Percentiles rank a stretch among this genome's conserved stretches.
Evolutionary conservation across 768 basidiomycete genomes (phyloP).

Genomic region (Tephrocybe sp.): DNA sequence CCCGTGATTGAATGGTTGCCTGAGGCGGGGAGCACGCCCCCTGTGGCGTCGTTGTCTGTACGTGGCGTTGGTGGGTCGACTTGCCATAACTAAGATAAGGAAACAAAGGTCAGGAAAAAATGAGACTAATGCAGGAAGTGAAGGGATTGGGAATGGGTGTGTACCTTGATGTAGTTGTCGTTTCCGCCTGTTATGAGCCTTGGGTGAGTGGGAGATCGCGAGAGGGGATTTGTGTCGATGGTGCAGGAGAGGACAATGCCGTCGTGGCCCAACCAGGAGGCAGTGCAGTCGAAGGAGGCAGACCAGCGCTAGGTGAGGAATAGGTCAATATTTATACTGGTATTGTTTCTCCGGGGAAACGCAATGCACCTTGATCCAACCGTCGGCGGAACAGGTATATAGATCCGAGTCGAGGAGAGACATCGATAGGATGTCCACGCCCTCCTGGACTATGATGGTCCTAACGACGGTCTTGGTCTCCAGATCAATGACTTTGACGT

Average conservation of each 20-base stretch:
- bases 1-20: conserved; percentile 8
- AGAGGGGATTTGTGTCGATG: conserved; percentile 38
- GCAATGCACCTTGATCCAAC: conserved; percentile 60
- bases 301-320: conserved; percentile 64
- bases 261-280: conserved; percentile 79
- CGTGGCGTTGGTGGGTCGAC: conserved; percentile 33
- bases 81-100: conserved; percentile 51
- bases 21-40: not conserved
- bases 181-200: conserved; percentile 78
- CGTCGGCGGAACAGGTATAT: conserved; percentile 67
- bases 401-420: conserved; percentile 67
- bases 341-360: conserved; percentile 6
- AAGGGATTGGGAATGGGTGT: not conserved
- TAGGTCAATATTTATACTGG: not conserved
- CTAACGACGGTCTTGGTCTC: conserved; percentile 87
- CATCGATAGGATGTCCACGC: conserved; percentile 80
- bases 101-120: not conserved
- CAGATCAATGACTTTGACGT: conserved; percentile 87
- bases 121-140: not conserved
- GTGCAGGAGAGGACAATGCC: conserved; percentile 84
- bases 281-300: conserved; percentile 79
- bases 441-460: conserved; percentile 86
- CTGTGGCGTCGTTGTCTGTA: conserved; percentile 15
- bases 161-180: conserved; percentile 82
- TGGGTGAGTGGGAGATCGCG: conserved; percentile 30